Evolutionary conservation across 768 basidiomycete genomes (phyloP), one percentile per base, ranked within the genome.

Genomic region (Holtermanniella nyarrowii): DNA sequence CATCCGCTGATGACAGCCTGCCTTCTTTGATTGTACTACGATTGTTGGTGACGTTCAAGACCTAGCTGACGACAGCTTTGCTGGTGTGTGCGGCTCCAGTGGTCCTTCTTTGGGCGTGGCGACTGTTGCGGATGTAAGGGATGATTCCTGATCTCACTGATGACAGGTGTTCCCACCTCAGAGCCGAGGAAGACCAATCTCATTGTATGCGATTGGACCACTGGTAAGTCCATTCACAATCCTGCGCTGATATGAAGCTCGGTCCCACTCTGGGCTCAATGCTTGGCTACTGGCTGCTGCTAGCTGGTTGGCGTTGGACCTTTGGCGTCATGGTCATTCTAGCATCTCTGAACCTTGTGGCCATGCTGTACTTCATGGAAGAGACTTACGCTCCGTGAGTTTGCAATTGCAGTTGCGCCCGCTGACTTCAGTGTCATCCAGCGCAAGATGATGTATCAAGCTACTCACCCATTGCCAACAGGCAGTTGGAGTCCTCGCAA

Each of bases 301-400:
- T 41, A 24, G 55, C 53, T 7, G 60, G 60, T 10, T 66, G 65
- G 65, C 49, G 66, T 47, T 68, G 66, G 66, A 48, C 61, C 12
- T 63, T 63, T 44, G 59, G 62, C 42, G 46, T 56, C 3, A 48
- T 62, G 26, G 60, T 64, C 18, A 66, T 68, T 37, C 26, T 66
- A 3, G 44, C 55, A 10, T 42, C 44, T 4, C 13, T 59, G 4
- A 66, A 66, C 42, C 53, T 57, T 10, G 27, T 53, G 22, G 42
- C 66, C 11, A 52, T 66, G 23, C 21, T 61, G 2, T n/a, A 52
- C 4, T 31, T 62, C 44, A 56, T 59, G 37, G 40, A 49, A n/a
- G 66, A 68, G 48, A 66, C 66, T 3, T 66, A 66, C 52, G 64
- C 64, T 22, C 54, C 60, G 66, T 68, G 42, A 53, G 66, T 64